Percentiles rank a stretch among this genome's conserved stretches.
phyloP scores from a whole-genome alignment of 2,329 filamentous ascomycete genomes.

The Penicillium sp. region DNA sequence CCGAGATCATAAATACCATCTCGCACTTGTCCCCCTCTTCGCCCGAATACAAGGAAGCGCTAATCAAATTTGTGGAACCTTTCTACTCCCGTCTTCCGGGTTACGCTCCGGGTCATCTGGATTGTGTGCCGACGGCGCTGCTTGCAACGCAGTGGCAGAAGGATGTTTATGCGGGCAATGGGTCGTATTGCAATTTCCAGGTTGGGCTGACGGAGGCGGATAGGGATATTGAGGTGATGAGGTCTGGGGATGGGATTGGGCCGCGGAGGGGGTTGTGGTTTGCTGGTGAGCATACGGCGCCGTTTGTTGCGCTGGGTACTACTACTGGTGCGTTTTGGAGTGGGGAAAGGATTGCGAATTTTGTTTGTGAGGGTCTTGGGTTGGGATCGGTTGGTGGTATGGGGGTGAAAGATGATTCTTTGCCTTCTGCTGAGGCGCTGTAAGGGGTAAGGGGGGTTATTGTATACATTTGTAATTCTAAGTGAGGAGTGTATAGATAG shows the following conservation, averaged over 20 bases:
- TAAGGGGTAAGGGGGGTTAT: not conserved
- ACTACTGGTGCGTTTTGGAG: slow-evolving; percentile 91
- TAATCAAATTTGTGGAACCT: slow-evolving; percentile 69
- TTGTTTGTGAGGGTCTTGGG: slow-evolving; percentile 40
- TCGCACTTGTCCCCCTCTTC: slow-evolving; percentile 36
- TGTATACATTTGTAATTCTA: not conserved
- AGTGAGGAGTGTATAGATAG: not conserved
- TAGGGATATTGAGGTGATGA: slow-evolving; percentile 64
- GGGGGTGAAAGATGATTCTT: slow-evolving; percentile 31
- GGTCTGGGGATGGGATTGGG: slow-evolving; percentile 50
- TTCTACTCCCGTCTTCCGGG: slow-evolving; percentile 75
- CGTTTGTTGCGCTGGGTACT: slow-evolving; percentile 84
- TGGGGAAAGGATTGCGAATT: slow-evolving; percentile 72
- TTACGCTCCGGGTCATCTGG: slow-evolving; percentile 54
- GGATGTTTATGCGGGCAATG: slow-evolving; percentile 76
- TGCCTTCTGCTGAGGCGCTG: slow-evolving; percentile 27
- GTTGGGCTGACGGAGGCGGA: slow-evolving; percentile 69
- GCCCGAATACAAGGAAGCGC: slow-evolving; percentile 52
- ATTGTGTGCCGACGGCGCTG: slow-evolving; percentile 63
- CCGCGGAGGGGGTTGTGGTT: slow-evolving; percentile 71
- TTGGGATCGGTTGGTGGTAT: slow-evolving; percentile 26
- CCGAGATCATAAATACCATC: slow-evolving; percentile 40
- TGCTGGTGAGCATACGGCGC: slow-evolving; percentile 85
- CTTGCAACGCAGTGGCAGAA: slow-evolving; percentile 75
- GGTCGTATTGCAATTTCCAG: slow-evolving; percentile 84